phyloP scores from a whole-genome alignment of 1,284 basidiomycete genomes.

The Tetrapyrgos nigripes region DNA sequence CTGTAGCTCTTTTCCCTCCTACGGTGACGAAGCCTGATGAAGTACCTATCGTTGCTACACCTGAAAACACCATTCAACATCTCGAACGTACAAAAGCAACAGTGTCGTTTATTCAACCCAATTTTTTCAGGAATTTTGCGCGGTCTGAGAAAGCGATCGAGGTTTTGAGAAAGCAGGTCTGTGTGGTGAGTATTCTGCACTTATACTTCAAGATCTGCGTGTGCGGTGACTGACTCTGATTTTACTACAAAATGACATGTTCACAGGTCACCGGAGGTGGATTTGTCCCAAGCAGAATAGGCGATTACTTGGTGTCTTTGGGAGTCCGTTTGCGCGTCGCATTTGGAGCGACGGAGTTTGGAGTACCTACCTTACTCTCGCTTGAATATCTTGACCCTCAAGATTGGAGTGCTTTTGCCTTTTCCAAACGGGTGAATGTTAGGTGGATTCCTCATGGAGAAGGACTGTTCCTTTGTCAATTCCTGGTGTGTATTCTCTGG shows the following conservation, averaged over 20 bases:
- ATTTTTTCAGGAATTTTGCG: conserved; percentile 41
- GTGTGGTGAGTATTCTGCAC: conserved; percentile 29
- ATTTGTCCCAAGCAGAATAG: too few relatives aligned
- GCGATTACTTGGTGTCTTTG: conserved; percentile 28
- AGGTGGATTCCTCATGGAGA: conserved; percentile 37
- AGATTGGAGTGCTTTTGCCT: conserved; percentile 36
- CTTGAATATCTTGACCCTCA: conserved; percentile 21
- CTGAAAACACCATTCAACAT: conserved; percentile 40
- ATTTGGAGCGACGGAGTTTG: conserved; percentile 41
- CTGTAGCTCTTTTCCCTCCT: conserved; percentile 37
- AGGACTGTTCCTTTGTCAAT: conserved; percentile 34
- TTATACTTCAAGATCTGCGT: conserved; percentile 7
- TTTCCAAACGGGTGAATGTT: conserved; percentile 24
- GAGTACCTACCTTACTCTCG: conserved; percentile 17
- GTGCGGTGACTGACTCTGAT: too few relatives aligned
- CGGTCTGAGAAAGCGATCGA: conserved; percentile 32
- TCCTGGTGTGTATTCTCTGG: conserved; percentile 32
- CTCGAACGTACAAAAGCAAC: conserved; percentile 31
- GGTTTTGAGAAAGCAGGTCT: conserved; percentile 27
- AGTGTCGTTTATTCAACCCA: conserved; percentile 36
- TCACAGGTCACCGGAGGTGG: conserved; percentile 34
- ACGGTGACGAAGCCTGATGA: conserved; percentile 25
- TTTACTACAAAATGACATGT: background rate
- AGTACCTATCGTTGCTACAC: conserved; percentile 29
- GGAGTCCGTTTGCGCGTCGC: conserved; percentile 32